Evolutionary conservation across 2,329 filamentous ascomycete species (phyloP).

Genomic region (Fusarium praegraminearum): DNA sequence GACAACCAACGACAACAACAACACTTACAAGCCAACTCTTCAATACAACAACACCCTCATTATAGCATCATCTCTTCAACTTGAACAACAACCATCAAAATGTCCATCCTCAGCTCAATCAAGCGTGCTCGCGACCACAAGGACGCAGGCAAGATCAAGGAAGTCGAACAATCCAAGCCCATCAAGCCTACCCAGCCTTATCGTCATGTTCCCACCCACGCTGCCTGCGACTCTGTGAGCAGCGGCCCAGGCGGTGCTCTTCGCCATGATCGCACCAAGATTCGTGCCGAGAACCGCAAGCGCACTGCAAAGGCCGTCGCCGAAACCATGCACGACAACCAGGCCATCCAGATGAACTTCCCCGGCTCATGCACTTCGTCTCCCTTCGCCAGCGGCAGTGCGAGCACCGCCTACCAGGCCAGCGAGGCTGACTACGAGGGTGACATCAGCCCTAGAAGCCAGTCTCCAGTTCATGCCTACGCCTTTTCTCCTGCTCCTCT

Average conservation of each 20-base stretch:
- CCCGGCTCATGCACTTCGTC: slow-evolving; percentile 53
- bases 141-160: slow-evolving; percentile 65
- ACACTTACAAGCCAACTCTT: background rate
- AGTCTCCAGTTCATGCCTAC: slow-evolving; percentile 31
- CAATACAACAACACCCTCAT: background rate
- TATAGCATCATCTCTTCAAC: background rate
- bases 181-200: slow-evolving; percentile 60
- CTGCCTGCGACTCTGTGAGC: slow-evolving; percentile 67
- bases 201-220: slow-evolving; percentile 71
- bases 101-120: slow-evolving; percentile 70
- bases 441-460: slow-evolving; percentile 38
- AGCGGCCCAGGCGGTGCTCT: slow-evolving; percentile 66
- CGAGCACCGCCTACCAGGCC: slow-evolving; percentile 61
- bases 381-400: slow-evolving; percentile 61
- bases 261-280: slow-evolving; percentile 59
- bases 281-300: slow-evolving; percentile 63
- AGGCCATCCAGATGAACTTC: slow-evolving; percentile 54
- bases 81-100: slow-evolving; percentile 45
- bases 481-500: slow-evolving; percentile 26
- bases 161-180: slow-evolving; percentile 60
- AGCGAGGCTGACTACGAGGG: slow-evolving; percentile 50
- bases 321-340: slow-evolving; percentile 51
- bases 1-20: background rate
- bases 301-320: slow-evolving; percentile 61
- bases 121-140: slow-evolving; percentile 65